Evolutionary conservation across 2,329 filamentous ascomycete genomes (phyloP).

Genomic region (Ophiosphaerella korrae): DNA sequence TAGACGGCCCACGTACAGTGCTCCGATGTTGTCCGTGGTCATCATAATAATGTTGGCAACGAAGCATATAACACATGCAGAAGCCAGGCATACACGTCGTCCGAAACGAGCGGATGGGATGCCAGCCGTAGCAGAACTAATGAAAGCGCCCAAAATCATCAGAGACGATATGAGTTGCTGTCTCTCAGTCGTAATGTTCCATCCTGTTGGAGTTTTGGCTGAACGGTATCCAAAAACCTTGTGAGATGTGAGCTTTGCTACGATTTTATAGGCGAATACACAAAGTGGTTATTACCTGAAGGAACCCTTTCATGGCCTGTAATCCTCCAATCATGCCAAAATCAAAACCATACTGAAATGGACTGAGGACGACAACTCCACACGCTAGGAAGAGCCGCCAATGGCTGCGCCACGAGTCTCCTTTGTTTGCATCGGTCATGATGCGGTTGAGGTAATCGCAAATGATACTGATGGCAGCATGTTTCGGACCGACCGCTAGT

Average conservation of each 20-base stretch:
- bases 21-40: slow-evolving; percentile 58
- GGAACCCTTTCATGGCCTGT: slow-evolving; percentile 58
- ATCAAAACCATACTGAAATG: slow-evolving; percentile 60
- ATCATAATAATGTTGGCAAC: slow-evolving; percentile 64
- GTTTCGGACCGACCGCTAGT: slow-evolving; percentile 16
- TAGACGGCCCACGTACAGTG: slow-evolving; percentile 60
- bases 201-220: slow-evolving; percentile 44
- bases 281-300: slow-evolving; percentile 42
- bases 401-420: slow-evolving; percentile 44
- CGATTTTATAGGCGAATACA: too few relatives aligned
- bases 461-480: neutral
- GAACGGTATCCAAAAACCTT: slow-evolving; percentile 40
- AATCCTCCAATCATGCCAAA: slow-evolving; percentile 59
- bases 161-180: slow-evolving; percentile 54
- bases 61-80: slow-evolving; percentile 57
- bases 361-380: slow-evolving; percentile 54
- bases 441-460: neutral
- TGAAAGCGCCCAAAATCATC: slow-evolving; percentile 54
- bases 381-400: slow-evolving; percentile 56
- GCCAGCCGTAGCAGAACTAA: slow-evolving; percentile 49
- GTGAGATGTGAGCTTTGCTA: neutral
- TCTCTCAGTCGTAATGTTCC: slow-evolving; percentile 49
- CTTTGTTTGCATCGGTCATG: slow-evolving; percentile 10
- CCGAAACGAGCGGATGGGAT: slow-evolving; percentile 50
- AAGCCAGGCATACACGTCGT: slow-evolving; percentile 52